phyloP scores from a whole-genome alignment of 1,284 basidiomycete species.

The Trichosporon faecale region DNA sequence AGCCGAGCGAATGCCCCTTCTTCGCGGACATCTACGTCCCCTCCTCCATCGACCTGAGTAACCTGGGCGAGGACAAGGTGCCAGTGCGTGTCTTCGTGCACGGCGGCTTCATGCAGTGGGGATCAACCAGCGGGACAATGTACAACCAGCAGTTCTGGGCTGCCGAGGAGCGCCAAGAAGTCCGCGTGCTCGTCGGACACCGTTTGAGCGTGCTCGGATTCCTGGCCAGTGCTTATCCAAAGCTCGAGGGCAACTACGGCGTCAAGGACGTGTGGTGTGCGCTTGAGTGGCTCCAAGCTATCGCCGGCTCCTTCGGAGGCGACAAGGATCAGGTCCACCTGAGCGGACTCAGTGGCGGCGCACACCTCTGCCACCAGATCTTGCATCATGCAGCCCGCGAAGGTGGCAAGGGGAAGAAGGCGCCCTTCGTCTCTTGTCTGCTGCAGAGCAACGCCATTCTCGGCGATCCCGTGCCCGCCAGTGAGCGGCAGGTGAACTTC shows the following conservation, averaged over 20 bases:
- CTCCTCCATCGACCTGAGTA: conserved; percentile 27
- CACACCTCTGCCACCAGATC: conserved; percentile 70
- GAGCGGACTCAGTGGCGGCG: conserved; percentile 67
- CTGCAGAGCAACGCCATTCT: conserved; percentile 71
- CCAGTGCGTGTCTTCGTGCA: conserved; percentile 73
- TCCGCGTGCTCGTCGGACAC: conserved; percentile 58
- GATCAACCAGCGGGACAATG: conserved; percentile 59
- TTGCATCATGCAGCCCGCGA: conserved; percentile 67
- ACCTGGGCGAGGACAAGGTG: conserved; percentile 57
- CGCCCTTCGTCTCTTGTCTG: conserved; percentile 65
- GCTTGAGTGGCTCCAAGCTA: conserved; percentile 60
- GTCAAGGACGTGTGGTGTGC: conserved; percentile 74
- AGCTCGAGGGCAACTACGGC: conserved; percentile 65
- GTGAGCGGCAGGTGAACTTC: conserved; percentile 63
- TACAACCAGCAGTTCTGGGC: conserved; percentile 64
- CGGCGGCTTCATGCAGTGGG: conserved; percentile 77
- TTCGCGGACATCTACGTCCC: conserved; percentile 69
- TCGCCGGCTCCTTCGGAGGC: conserved; percentile 62
- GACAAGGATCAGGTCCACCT: conserved; percentile 59
- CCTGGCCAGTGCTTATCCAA: conserved; percentile 60
- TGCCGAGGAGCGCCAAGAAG: conserved; percentile 62
- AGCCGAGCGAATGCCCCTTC: conserved; percentile 70
- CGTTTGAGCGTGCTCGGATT: conserved; percentile 65
- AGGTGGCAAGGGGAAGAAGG: conserved; percentile 38
- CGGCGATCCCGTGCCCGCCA: conserved; percentile 53